Base-by-base conservation (phyloP, 176 grass and related monocot species). In the Coix lacrymajobi region DNA sequence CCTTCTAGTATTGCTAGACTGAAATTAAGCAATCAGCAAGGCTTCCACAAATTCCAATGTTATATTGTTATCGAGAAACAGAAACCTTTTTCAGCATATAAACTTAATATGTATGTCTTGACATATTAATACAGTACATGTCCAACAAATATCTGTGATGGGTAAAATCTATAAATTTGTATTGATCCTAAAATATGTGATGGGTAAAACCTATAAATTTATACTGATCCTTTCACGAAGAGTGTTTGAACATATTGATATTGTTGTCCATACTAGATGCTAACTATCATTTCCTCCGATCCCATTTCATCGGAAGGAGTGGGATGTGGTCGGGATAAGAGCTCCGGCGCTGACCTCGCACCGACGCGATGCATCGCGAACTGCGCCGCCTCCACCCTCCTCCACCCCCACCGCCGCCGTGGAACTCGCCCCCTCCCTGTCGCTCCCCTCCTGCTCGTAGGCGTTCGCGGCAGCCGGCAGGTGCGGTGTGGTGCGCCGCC, bases 21-120 rank as follows among this genome's bases (percentile, higher is more conserved):
- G 32, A 41, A 83, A 86, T 78, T 41, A 67, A 32, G 44, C 33
- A 79, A 75, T 80, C 68, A 70, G 22, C 2, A 81, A 3, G 2
- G 61, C 15, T 44, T 45, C 3, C 44, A 63, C 24, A 29, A 8
- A 10, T 75, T 73, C 37, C 20, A 57, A 61, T 86, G 51, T 45
- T 26, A 58, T 58, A 58, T 58, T 58, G 0, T 58, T 69, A 62
- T 29, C 73, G 16, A 52, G 60, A 73, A 61, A 68, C 46, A 62
- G 66, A 82, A 62, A 68, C 48, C 4, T 7, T 84, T 25, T 41
- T 84, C 46, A 68, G 31, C 31, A 75, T 17, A 45, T 9, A 33
- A 75, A 57, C 9, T n/a, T 8, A 60, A 60, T 60, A 56, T 8
- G 0, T 16, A 36, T 19, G 2, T 78, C 78, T 63, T 72, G 56